Evolutionary conservation across 176 grass and related monocot genomes (phyloP), one percentile per base, ranked within the genome.

Genomic region (Olyra latifolia): DNA sequence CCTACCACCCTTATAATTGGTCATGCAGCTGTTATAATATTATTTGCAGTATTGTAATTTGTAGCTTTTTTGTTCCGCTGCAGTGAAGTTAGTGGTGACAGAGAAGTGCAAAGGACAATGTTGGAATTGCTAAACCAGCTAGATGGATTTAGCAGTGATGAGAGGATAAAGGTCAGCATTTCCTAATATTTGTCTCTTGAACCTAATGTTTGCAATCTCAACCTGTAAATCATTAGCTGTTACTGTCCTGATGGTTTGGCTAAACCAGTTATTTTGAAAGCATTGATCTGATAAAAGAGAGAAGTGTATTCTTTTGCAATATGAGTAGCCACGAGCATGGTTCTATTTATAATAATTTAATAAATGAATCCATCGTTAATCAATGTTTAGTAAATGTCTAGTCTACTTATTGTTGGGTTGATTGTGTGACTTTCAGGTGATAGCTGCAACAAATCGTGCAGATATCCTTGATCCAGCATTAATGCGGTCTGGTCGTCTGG

Each of bases 61-160:
- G 10, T 74, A 11, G 7, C 60, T 28, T 67, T 28, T 69, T 74
- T 58, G 54, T 74, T 43, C 39, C 64, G 39, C 27, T 81, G 40
- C 85, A 94, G 91, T 88, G 91, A 94, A 91, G 86, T 86, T 47
- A 94, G 88, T 10, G 91, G 91, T 35, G 91, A 94, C 61, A 94
- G 91, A 64, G 91, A 94, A 82, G 91, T 94, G 71, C 91, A 94
- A 72, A 76, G 91, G 44, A 94, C 91, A 56, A 94, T 94, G 91
- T 69, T 94, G 71, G 91, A 90, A 83, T 83, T 94, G 80, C 79
- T 94, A 65, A 94, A 94, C 64, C 91, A 94, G 70, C 88, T 94
- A 58, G 91, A 94, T 88, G 91, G 91, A 43, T 94, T 94, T 76
- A 91, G 88, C 64, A 91, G 88, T 20, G 91, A 94, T 86, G 91